A percentile compares a stretch with the other conserved stretches of the same genome.
These are phyloP conservation scores for Penicillium sp. DNA, from an alignment of 2,329 filamentous ascomycete genomes.

Conservation along the genomic window DNA sequence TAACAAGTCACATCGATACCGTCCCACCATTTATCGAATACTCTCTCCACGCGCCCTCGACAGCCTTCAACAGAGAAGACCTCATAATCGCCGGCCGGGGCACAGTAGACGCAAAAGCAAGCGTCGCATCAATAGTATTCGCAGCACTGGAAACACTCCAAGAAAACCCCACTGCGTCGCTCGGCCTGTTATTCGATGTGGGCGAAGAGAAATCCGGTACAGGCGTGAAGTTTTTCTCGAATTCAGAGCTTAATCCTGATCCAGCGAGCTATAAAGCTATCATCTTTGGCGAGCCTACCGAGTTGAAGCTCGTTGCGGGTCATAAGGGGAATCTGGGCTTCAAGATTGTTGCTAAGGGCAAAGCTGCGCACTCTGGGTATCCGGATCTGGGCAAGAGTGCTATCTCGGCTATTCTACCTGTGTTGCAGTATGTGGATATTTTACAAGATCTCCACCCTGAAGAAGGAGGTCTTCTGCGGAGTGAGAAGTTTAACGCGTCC, in stretches of 20 bases:
- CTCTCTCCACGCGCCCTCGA: conserved; percentile 46
- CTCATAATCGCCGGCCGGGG: conserved; percentile 44
- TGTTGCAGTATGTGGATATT: conserved; percentile 60
- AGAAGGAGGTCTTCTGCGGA: conserved; percentile 59
- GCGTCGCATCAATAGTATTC: conserved; percentile 42
- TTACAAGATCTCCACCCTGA: conserved; percentile 26
- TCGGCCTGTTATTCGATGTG: conserved; percentile 63
- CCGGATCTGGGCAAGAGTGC: conserved; percentile 84
- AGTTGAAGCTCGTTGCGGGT: not conserved
- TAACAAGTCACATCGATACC: conserved; percentile 76
- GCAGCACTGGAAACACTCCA: conserved; percentile 45
- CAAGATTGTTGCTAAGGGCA: conserved; percentile 65
- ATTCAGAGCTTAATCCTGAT: conserved; percentile 47
- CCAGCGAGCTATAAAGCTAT: conserved; percentile 61
- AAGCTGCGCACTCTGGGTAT: conserved; percentile 83
- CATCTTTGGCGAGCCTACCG: conserved; percentile 61
- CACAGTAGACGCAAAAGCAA: conserved; percentile 46
- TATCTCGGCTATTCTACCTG: conserved; percentile 73
- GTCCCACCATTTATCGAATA: conserved; percentile 51
- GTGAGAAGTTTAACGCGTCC: conserved; percentile 76
- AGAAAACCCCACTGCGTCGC: conserved; percentile 35
- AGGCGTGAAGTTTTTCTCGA: conserved; percentile 65
- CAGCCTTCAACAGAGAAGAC: conserved; percentile 20
- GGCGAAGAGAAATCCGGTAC: conserved; percentile 78
- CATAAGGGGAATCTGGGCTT: conserved; percentile 82